phyloP scores from a whole-genome alignment of 306 rosid species.

The Quercus rubra region DNA sequence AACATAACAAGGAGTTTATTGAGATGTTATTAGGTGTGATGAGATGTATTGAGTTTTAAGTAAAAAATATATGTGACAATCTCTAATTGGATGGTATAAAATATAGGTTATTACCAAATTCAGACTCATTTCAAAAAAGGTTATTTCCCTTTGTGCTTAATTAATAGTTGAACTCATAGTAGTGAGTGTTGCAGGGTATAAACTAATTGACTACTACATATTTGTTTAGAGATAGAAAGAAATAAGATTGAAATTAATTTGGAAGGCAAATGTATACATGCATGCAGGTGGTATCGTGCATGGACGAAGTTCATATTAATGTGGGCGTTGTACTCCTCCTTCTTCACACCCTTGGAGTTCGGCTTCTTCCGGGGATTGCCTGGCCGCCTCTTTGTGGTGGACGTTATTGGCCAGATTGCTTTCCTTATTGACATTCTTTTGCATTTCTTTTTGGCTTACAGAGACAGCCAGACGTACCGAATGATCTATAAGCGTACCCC shows the following conservation, averaged over 20 bases:
- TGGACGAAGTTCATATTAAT: slow-evolving; percentile 81
- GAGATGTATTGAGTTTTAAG: no score
- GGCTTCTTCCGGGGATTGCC: slow-evolving; percentile 86
- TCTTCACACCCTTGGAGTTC: slow-evolving; percentile 97
- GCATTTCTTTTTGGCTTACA: slow-evolving; percentile 74
- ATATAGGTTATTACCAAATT: no score
- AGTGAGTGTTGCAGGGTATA: no score
- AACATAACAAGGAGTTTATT: no score
- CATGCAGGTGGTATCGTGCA: slow-evolving; percentile 68
- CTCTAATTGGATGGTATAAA: rapidly evolving
- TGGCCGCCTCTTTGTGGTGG: slow-evolving; percentile 62
- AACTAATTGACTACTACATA: neutral
- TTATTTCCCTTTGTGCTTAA: no score
- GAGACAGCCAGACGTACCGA: slow-evolving; percentile 75
- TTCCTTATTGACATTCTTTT: slow-evolving; percentile 74
- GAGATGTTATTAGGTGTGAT: no score
- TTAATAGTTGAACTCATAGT: no score
- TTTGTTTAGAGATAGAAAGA: neutral
- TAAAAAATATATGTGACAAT: no score
- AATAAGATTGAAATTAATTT: neutral
- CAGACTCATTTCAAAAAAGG: no score
- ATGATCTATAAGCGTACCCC: slow-evolving; percentile 65
- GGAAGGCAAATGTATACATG: no score
- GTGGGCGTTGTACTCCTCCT: slow-evolving; percentile 97
- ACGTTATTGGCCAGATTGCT: slow-evolving; percentile 75